Evolutionary conservation across 495 filamentous ascomycete genomes (phyloP).

Genomic region (Tuber borchii): DNA sequence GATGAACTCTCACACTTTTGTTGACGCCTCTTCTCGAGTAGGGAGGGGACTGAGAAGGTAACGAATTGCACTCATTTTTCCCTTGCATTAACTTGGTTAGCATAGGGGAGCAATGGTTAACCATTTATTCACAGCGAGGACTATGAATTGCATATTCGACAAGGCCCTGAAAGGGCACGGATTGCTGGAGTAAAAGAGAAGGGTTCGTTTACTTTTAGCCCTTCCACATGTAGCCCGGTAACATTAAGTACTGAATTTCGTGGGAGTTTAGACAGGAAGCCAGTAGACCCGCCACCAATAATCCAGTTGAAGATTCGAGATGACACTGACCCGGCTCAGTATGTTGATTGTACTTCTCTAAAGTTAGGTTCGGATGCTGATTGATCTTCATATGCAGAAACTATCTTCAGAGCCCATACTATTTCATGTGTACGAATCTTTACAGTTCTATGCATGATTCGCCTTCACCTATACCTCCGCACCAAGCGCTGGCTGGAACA

Average conservation of each 20-base stretch:
- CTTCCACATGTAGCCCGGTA: background rate
- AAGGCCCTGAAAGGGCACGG: conserved; percentile 60
- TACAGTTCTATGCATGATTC: conserved; percentile 56
- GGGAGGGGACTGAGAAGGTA: conserved; percentile 41
- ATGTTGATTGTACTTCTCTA: conserved; percentile 42
- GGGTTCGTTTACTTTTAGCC: conserved; percentile 44
- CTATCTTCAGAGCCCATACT: conserved; percentile 68
- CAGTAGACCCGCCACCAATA: conserved; percentile 91
- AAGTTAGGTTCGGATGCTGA: conserved; percentile 30
- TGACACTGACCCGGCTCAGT: conserved; percentile 67
- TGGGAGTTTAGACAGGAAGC: conserved; percentile 67
- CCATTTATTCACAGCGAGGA: conserved; percentile 43
- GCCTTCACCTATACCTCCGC: conserved; percentile 48
- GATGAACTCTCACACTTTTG: conserved; percentile 44
- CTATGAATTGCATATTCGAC: conserved; percentile 59
- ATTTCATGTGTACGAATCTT: conserved; percentile 71
- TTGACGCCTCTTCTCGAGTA: conserved; percentile 42
- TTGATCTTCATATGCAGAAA: conserved; percentile 48
- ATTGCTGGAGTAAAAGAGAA: conserved; percentile 70
- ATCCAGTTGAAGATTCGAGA: conserved; percentile 70
- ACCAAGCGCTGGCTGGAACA: conserved; percentile 62
- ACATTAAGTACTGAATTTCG: conserved; percentile 18
- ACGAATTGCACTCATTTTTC: conserved; percentile 14
- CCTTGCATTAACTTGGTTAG: background rate
- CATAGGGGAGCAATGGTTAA: conserved; percentile 13